Evolutionary conservation across 495 filamentous ascomycete genomes (phyloP).

Genomic region (Viridothelium virens): DNA sequence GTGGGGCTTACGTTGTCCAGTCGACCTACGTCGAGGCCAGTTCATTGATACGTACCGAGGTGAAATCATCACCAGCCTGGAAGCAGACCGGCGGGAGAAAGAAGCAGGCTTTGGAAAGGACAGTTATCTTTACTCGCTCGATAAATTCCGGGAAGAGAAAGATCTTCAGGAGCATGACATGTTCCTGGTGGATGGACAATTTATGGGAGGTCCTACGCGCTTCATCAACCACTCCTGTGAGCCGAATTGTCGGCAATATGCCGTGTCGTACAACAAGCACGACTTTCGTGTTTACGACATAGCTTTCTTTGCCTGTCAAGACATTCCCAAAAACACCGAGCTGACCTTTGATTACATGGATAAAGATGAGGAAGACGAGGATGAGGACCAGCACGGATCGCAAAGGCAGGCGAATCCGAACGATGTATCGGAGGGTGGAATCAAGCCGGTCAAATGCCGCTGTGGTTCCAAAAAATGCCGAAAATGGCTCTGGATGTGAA

Average conservation of each 20-base stretch:
- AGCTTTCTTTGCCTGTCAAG: slow-evolving; percentile 69
- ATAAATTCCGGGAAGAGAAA: slow-evolving; percentile 58
- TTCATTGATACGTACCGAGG: slow-evolving; percentile 87
- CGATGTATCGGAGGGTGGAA: slow-evolving; percentile 42
- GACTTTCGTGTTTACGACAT: slow-evolving; percentile 75
- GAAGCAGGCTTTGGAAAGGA: slow-evolving; percentile 44
- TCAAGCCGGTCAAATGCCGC: slow-evolving; percentile 52
- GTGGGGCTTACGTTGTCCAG: slow-evolving; percentile 69
- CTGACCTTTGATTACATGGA: slow-evolving; percentile 76
- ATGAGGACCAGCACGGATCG: slow-evolving; percentile 25
- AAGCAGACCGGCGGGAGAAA: slow-evolving; percentile 58
- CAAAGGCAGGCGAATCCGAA: slow-evolving; percentile 35
- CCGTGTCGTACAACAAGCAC: slow-evolving; percentile 68
- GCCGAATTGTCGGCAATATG: slow-evolving; percentile 71
- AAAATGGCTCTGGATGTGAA: slow-evolving; percentile 51
- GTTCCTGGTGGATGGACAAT: slow-evolving; percentile 54
- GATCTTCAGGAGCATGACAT: slow-evolving; percentile 26
- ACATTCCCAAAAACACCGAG: slow-evolving; percentile 63
- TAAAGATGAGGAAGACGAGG: slow-evolving; percentile 48
- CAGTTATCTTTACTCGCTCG: slow-evolving; percentile 76
- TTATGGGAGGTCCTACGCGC: slow-evolving; percentile 49
- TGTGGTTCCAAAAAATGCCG: slow-evolving; percentile 62
- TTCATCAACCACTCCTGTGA: slow-evolving; percentile 66
- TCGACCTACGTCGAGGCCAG: slow-evolving; percentile 64
- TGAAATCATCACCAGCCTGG: slow-evolving; percentile 68